Evolutionary conservation across 179 eudicot genomes (phyloP).

Genomic region (Spinacia oleracea): DNA sequence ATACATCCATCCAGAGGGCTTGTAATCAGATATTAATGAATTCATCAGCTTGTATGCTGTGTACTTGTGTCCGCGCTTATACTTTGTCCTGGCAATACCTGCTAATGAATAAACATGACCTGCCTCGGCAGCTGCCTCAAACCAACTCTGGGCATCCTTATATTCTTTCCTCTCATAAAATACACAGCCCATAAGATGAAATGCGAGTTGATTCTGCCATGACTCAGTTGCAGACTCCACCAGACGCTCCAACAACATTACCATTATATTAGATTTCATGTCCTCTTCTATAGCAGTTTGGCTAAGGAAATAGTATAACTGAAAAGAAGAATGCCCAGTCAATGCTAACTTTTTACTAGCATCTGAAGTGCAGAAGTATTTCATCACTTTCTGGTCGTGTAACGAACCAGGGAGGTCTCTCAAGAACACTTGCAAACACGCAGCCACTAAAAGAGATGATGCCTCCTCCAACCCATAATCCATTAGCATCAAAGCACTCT

Average conservation of each 20-base stretch:
- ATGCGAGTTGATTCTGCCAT: slow-evolving; percentile 76
- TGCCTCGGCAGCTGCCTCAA: slow-evolving; percentile 60
- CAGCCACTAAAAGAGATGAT: slow-evolving; percentile 68
- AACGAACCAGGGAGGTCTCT: slow-evolving; percentile 71
- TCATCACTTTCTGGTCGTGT: slow-evolving; percentile 52
- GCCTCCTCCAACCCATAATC: slow-evolving; percentile 79
- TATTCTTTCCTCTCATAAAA: slow-evolving; percentile 78
- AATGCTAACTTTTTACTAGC: slow-evolving; percentile 53
- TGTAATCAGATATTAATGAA: slow-evolving; percentile 53
- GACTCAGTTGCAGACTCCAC: slow-evolving; percentile 51
- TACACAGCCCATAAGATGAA: slow-evolving; percentile 80
- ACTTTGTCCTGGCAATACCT: slow-evolving; percentile 75
- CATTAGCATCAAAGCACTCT: slow-evolving; percentile 58
- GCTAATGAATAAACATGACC: slow-evolving; percentile 77
- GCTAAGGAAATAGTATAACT: slow-evolving; percentile 65
- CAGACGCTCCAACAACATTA: slow-evolving; percentile 68
- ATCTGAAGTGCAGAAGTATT: slow-evolving; percentile 61
- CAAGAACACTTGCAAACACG: slow-evolving; percentile 78
- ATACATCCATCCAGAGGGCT: slow-evolving; percentile 85
- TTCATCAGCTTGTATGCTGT: slow-evolving; percentile 70
- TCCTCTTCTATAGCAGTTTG: slow-evolving; percentile 74
- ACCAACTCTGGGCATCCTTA: slow-evolving; percentile 81
- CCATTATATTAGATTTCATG: slow-evolving; percentile 53
- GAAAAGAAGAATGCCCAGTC: slow-evolving; percentile 68
- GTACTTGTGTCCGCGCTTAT: slow-evolving; percentile 79